Conservation (phyloP, 106 monocot species). For the Agapanthus africanus region DNA sequence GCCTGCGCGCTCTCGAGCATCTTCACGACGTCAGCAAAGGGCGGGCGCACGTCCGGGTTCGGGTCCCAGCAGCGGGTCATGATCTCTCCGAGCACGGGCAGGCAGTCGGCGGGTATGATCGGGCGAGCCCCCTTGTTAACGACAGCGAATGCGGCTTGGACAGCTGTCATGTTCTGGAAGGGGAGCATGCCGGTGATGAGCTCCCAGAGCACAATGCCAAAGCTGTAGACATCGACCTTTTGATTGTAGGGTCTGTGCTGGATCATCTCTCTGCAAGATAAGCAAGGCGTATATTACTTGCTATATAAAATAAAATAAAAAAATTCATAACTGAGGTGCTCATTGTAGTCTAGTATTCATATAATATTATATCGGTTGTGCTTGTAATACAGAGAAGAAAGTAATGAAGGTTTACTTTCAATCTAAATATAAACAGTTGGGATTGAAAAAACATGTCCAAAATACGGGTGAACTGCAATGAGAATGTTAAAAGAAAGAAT, state of each 20-base stretch:
- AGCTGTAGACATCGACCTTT: slow-evolving; percentile 71
- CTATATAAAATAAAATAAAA: too few species aligned
- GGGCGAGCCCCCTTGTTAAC: slow-evolving; percentile 61
- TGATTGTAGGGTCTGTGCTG: slow-evolving; percentile 67
- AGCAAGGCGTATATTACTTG: too few species aligned
- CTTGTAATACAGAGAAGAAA: too few species aligned
- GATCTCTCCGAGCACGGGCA: slow-evolving; percentile 51
- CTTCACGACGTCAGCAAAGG: slow-evolving; percentile 46
- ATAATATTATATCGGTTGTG: too few species aligned
- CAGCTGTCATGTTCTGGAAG: slow-evolving; percentile 69
- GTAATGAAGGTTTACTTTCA: too few species aligned
- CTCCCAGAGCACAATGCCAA: slow-evolving; percentile 66
- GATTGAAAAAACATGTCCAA: too few species aligned
- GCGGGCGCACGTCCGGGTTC: slow-evolving; percentile 49
- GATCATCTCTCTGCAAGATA: slow-evolving; percentile 70
- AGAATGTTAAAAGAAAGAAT: too few species aligned
- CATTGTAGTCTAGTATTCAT: too few species aligned
- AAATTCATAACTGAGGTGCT: too few species aligned
- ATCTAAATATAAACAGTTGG: too few species aligned
- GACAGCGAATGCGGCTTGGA: slow-evolving; percentile 69
- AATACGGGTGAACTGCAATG: too few species aligned
- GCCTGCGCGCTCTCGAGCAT: slow-evolving; percentile 54
- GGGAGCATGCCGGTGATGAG: slow-evolving; percentile 66
- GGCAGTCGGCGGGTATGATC: slow-evolving; percentile 46
- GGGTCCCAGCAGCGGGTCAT: slow-evolving; percentile 72